Percentiles rank a stretch among this genome's conserved stretches.
phyloP scores from a whole-genome alignment of 208 protist genomes.

The Sergeia podlipaevii region DNA sequence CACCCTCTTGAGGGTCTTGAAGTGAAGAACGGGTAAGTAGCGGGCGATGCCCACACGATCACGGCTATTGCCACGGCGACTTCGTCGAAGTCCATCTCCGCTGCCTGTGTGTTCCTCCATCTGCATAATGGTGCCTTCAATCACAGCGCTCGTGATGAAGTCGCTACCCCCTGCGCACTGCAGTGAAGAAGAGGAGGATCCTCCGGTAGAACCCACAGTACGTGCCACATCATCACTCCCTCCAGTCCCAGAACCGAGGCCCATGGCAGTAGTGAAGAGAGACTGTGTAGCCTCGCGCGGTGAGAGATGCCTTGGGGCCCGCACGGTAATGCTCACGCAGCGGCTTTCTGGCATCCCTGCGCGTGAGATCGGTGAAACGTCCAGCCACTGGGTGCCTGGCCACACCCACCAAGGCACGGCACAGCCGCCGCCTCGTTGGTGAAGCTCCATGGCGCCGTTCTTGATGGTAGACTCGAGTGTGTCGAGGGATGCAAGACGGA shows the following conservation, averaged over 20 bases:
- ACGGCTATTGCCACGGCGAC: too few species aligned
- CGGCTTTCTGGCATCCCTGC: constrained; percentile 15
- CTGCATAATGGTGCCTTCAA: constrained; percentile 10
- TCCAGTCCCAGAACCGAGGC: too few species aligned
- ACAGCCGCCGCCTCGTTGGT: constrained; percentile 31
- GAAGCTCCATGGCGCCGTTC: constrained; percentile 43
- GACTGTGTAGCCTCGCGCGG: constrained; percentile 49
- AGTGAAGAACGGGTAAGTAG: constrained; percentile 59
- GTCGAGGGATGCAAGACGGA: constrained; percentile 43
- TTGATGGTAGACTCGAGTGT: constrained; percentile 58
- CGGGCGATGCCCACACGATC: too few species aligned
- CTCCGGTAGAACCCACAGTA: not conserved
- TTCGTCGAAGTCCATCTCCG: constrained; percentile 15
- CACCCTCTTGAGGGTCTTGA: constrained; percentile 28
- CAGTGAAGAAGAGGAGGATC: too few species aligned
- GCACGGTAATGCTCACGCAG: constrained; percentile 59
- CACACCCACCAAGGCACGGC: constrained; percentile 76
- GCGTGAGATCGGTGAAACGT: constrained; percentile 7
- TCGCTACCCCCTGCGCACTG: constrained; percentile 1
- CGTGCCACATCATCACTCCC: too few species aligned
- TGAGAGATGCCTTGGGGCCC: constrained; percentile 47
- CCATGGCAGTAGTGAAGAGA: constrained; percentile 30
- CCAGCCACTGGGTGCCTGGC: constrained; percentile 33
- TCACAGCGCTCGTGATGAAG: constrained; percentile 23
- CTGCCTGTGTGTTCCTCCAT: constrained; percentile 4